Evolutionary conservation across 768 basidiomycete species (phyloP), one percentile per base, ranked within the genome.

Genomic region (Termitomyces sp.): DNA sequence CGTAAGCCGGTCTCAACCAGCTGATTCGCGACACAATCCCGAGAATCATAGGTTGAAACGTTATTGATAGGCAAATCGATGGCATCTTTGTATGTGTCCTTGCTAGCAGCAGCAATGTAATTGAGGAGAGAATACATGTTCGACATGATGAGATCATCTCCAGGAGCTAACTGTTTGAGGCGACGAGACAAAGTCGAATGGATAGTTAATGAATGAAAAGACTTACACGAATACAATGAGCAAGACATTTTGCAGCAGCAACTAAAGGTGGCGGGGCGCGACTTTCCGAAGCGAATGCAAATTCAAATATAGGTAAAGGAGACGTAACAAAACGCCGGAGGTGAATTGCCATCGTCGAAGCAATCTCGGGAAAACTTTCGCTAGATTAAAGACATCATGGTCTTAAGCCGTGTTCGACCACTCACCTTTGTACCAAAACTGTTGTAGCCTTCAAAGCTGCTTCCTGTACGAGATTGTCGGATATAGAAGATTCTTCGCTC

Each of bases 111-210:
- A 1, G 91, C 85, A 58, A 98, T 88, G 69, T 91, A 90, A 68
- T 98, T 98, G 59, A 98, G 79, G 13, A 98, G 81, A 5, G 96
- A 97, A 70, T 98, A 98, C 86, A 98, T 89, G 63, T 94, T 92
- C 4, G 95, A 98, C 83, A 94, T 87, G 67, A 91, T 81, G 37
- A 94, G 80, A 67, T 94, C 94, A 62, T 94, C 90, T 43, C 90
- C 91, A 16, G 90, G 88, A 16, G 90, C 86, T 39, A 92, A 76
- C 92, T 94, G 49, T 59, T 55, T 27, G 56, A 34, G n/a, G 26
- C 55, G 47, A 62, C 42, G 54, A 52, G 39, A 27, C 43, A 22
- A 59, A 41, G 31, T 4, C 16, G 16, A 58, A 9, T 20, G 50
- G n/a, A n/a, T n/a, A n/a, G 42, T 14, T 39, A 6, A n/a, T 22